Percentiles rank a stretch among this genome's conserved stretches.
Evolutionary conservation across 306 rosid species (phyloP).

Genomic region (Prunus kanzakura): DNA sequence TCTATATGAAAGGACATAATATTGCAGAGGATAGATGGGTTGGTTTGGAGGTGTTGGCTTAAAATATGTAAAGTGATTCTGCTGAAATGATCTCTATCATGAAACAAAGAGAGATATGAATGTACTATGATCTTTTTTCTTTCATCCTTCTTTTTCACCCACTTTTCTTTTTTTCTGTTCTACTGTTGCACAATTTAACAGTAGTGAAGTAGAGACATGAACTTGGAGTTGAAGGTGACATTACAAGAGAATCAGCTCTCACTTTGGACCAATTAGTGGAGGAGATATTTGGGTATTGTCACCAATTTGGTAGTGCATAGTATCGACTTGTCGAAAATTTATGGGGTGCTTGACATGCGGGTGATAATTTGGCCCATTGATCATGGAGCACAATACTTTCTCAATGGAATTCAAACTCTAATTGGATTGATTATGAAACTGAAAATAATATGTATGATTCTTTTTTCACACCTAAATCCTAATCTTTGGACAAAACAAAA

Average conservation of each 20-base stretch:
- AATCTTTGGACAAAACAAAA: too few species aligned
- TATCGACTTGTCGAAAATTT: constrained; percentile 49
- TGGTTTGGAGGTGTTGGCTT: constrained; percentile 28
- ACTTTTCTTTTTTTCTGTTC: constrained; percentile 13
- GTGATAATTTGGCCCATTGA: constrained; percentile 45
- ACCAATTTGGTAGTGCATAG: constrained; percentile 46
- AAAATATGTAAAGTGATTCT: constrained; percentile 23
- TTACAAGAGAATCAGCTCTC: constrained; percentile 40
- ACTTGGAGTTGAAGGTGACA: constrained; percentile 46
- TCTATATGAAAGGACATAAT: constrained; percentile 25
- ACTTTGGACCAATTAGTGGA: constrained; percentile 43
- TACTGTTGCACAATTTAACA: constrained; percentile 30
- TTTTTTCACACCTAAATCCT: too few species aligned
- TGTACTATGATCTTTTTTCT: constrained; percentile 32
- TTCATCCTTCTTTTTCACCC: neutral
- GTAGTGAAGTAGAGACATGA: constrained; percentile 38
- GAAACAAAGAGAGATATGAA: constrained; percentile 25
- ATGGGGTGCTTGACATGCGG: constrained; percentile 12
- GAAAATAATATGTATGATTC: too few species aligned
- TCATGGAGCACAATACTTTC: constrained; percentile 35
- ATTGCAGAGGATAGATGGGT: constrained; percentile 5
- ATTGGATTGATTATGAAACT: constrained; percentile 11
- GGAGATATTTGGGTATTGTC: constrained; percentile 34
- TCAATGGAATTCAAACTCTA: constrained; percentile 31
- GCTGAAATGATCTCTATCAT: constrained; percentile 23